Conservation (phyloP, 345 rosid genomes). For the Citrus reticulata region DNA sequence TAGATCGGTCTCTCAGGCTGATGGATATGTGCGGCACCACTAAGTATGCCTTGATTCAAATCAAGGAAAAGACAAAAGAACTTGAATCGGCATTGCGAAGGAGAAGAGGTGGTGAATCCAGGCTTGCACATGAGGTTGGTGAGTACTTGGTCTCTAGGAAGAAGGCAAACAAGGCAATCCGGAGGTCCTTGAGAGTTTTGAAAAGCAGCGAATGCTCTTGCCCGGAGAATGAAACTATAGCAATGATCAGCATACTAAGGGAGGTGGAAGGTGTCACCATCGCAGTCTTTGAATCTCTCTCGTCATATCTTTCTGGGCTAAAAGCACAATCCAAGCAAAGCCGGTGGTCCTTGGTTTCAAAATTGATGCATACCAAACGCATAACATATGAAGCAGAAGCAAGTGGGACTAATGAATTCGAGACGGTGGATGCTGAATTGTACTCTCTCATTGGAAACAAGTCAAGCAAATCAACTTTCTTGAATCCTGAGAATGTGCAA, state of each 20-base stretch:
- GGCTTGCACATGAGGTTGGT: slow-evolving; percentile 17
- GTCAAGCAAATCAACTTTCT: slow-evolving; percentile 9
- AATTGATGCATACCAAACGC: slow-evolving; percentile 18
- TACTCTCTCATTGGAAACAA: slow-evolving; percentile 4
- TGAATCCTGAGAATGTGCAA: slow-evolving; percentile 6
- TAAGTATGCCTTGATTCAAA: slow-evolving; percentile 29
- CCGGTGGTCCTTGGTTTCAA: slow-evolving; percentile 18
- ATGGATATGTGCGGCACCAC: slow-evolving; percentile 25
- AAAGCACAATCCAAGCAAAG: slow-evolving; percentile 4
- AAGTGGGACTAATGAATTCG: not conserved
- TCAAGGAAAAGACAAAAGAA: slow-evolving; percentile 22
- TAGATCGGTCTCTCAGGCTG: slow-evolving; percentile 25
- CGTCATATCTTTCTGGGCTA: slow-evolving; percentile 26
- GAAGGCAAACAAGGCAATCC: slow-evolving; percentile 32
- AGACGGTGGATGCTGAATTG: slow-evolving; percentile 12
- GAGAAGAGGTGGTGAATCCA: slow-evolving; percentile 20
- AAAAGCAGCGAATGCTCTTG: not conserved
- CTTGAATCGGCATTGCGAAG: slow-evolving; percentile 30
- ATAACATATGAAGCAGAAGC: slow-evolving; percentile 1
- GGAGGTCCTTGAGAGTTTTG: slow-evolving; percentile 9
- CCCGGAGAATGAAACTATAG: slow-evolving; percentile 8
- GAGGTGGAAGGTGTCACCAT: slow-evolving; percentile 25
- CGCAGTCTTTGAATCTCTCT: slow-evolving; percentile 22
- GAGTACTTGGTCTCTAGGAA: slow-evolving; percentile 41
- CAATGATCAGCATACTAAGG: slow-evolving; percentile 16